Percentiles rank a stretch among this genome's conserved stretches.
phyloP scores from a whole-genome alignment of 2,329 filamentous ascomycete genomes.

The Colletotrichum tropicicola region DNA sequence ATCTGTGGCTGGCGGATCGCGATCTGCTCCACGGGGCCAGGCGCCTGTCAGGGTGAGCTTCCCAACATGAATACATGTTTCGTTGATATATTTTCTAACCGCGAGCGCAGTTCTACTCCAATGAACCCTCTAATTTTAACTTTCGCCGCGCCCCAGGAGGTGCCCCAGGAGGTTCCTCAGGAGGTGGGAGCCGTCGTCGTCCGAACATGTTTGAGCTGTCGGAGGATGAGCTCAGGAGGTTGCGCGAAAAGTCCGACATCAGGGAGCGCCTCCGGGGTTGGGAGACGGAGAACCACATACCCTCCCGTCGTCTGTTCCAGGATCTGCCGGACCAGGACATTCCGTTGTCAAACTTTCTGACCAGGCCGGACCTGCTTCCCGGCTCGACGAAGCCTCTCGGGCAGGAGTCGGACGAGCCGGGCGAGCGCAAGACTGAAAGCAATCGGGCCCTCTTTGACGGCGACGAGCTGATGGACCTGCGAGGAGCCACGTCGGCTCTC shows the following conservation, averaged over 20 bases:
- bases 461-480: constrained; percentile 46
- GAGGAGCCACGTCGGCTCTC: constrained; percentile 41
- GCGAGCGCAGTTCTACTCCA: not conserved
- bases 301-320: constrained; percentile 32
- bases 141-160: no score
- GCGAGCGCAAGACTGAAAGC: constrained; percentile 17
- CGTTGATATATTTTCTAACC: no score
- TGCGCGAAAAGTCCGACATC: constrained; percentile 37
- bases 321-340: constrained; percentile 40
- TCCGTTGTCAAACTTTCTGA: constrained; percentile 43
- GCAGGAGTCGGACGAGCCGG: constrained; percentile 22
- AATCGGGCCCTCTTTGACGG: constrained; percentile 44
- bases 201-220: not conserved
- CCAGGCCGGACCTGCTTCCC: constrained; percentile 42
- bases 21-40: constrained; percentile 21
- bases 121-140: no score
- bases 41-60: constrained; percentile 10
- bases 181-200: constrained; percentile 3
- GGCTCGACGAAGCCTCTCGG: constrained; percentile 35
- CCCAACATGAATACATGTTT: no score
- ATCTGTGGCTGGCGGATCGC: not conserved
- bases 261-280: constrained; percentile 52
- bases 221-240: not conserved
- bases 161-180: no score
- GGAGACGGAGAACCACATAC: constrained; percentile 45